phyloP scores from a whole-genome alignment of 139 green algal species.

The Chlamydomonas sphaeroides region DNA sequence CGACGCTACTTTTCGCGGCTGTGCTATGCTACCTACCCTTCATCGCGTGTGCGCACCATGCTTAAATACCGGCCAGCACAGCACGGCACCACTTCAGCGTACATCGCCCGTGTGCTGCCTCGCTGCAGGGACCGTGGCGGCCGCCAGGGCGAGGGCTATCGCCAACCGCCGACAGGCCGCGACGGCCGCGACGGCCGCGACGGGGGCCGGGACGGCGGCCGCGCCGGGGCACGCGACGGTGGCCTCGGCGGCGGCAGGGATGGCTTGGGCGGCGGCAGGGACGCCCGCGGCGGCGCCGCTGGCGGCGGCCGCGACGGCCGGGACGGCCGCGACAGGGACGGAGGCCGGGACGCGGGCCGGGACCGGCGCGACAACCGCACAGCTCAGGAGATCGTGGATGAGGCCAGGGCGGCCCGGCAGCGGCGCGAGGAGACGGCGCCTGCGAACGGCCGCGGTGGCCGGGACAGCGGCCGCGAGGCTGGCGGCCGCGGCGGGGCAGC shows the following conservation, averaged over 20 bases:
- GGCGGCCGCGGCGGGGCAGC: not conserved
- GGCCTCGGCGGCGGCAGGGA: not conserved
- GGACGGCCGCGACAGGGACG: not conserved
- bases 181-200: not conserved
- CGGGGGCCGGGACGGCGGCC: not conserved
- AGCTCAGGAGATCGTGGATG: constrained; percentile 39
- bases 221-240: not conserved
- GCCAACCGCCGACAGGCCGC: no score
- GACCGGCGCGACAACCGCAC: not conserved
- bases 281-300: not conserved
- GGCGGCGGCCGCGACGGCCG: not conserved
- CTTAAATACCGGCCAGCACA: no score
- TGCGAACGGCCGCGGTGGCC: no score
- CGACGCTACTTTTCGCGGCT: no score
- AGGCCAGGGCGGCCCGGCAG: constrained; percentile 3
- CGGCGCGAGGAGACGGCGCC: not conserved
- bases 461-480: not conserved
- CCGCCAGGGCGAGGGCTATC: no score
- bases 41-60: no score
- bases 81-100: no score
- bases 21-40: no score
- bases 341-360: no score
- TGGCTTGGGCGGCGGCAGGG: not conserved
- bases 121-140: no score
- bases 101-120: no score